Percentiles rank a stretch among this genome's conserved stretches.
Evolutionary conservation across 108 stramenopile species (phyloP).

Genomic region (Skeletonema grethae): DNA sequence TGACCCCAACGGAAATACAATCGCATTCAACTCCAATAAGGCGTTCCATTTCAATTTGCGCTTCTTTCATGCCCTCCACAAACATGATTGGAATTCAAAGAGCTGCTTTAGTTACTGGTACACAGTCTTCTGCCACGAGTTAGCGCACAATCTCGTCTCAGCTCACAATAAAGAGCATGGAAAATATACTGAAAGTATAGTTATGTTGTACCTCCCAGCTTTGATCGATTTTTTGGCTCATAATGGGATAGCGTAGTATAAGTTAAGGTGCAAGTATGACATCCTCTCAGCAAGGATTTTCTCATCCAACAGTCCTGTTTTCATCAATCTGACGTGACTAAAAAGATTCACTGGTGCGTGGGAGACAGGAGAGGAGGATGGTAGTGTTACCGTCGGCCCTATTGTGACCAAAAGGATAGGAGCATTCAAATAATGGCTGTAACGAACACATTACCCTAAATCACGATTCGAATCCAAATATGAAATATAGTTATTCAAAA

Average conservation of each 20-base stretch:
- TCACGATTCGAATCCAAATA: too few species aligned
- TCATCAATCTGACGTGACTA: too few species aligned
- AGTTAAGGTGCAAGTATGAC: too few species aligned
- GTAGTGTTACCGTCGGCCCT: too few species aligned
- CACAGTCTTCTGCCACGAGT: slow-evolving; percentile 61
- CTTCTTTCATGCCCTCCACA: slow-evolving; percentile 66
- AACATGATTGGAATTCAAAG: slow-evolving; percentile 15
- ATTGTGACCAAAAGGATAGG: too few species aligned
- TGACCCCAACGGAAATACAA: slow-evolving; percentile 65
- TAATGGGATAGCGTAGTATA: slow-evolving; percentile 1
- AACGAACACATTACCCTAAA: too few species aligned
- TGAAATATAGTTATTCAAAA: background rate
- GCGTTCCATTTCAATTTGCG: slow-evolving; percentile 76
- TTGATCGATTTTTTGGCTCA: slow-evolving; percentile 26
- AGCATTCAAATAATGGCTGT: too few species aligned
- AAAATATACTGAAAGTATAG: slow-evolving; percentile 66
- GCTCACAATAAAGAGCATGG: slow-evolving; percentile 74
- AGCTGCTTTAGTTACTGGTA: slow-evolving; percentile 81
- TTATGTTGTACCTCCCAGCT: slow-evolving; percentile 53
- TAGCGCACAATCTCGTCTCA: slow-evolving; percentile 70
- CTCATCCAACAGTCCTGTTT: too few species aligned
- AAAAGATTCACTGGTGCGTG: too few species aligned
- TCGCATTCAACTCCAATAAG: slow-evolving; percentile 75
- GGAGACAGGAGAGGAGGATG: slow-evolving; percentile 2
- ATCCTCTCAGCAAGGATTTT: too few species aligned